Percentiles rank a stretch among this genome's conserved stretches.
These are phyloP conservation scores for Aplosporella prunicola DNA, from an alignment of 2,329 filamentous ascomycete genomes.

Conservation along the genomic window DNA sequence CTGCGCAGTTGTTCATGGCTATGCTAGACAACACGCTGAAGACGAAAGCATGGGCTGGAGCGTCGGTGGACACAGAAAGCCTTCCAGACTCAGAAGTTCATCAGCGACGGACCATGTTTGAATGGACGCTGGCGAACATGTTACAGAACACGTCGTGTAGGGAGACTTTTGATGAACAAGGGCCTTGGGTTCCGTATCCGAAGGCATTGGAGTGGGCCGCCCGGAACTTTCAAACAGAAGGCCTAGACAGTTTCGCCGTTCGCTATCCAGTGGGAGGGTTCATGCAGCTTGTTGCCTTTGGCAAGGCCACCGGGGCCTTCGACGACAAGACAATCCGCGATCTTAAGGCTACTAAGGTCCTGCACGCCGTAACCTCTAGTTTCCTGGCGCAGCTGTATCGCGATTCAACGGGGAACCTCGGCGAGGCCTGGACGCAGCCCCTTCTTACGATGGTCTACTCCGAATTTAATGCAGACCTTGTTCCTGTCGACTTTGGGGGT, in stretches of 20 bases:
- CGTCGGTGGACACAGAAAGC: not conserved
- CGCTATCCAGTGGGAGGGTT: conserved; percentile 24
- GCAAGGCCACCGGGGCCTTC: conserved; percentile 15
- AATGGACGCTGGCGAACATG: conserved; percentile 23
- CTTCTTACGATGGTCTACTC: conserved; percentile 21
- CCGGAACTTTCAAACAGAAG: conserved; percentile 18
- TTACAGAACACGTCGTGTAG: conserved; percentile 20
- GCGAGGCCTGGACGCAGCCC: conserved; percentile 19
- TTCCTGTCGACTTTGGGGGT: conserved; percentile 16
- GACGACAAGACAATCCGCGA: conserved; percentile 10
- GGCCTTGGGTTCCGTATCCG: conserved; percentile 21
- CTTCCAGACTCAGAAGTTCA: conserved; percentile 12
- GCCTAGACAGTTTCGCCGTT: conserved; percentile 22
- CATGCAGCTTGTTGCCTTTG: conserved; percentile 18
- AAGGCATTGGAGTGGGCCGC: conserved; percentile 21
- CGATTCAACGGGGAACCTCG: not conserved
- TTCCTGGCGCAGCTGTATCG: conserved; percentile 19
- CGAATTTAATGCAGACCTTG: conserved; percentile 20
- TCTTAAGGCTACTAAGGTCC: conserved; percentile 16
- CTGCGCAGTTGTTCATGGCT: conserved; percentile 25
- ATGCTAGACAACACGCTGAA: conserved; percentile 19
- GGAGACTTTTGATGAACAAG: conserved; percentile 23
- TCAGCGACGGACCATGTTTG: conserved; percentile 17
- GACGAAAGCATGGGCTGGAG: conserved; percentile 23
- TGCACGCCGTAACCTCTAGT: conserved; percentile 19